Conservation (phyloP, 768 basidiomycete genomes). For the Leccinum sublutescens region DNA sequence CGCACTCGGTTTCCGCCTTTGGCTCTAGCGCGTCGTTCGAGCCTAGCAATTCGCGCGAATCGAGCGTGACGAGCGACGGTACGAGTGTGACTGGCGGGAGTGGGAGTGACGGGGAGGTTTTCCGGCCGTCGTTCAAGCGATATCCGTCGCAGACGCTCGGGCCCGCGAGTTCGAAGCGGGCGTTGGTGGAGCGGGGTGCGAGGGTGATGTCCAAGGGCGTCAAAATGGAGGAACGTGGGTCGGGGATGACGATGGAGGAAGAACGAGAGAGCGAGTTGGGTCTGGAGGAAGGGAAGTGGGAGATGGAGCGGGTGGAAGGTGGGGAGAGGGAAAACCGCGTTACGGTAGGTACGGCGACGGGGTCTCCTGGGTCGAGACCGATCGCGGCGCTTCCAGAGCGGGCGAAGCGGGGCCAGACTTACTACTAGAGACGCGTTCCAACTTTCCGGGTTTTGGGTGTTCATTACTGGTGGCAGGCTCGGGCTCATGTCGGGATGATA, state of each 20-base stretch:
- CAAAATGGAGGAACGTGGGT: not conserved
- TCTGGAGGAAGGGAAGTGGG: not conserved
- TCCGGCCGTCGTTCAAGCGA: constrained; percentile 69
- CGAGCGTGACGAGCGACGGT: constrained; percentile 33
- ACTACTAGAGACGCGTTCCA: not conserved
- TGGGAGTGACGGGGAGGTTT: constrained; percentile 31
- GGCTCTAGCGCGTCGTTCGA: constrained; percentile 16
- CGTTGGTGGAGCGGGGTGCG: constrained; percentile 35
- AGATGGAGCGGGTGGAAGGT: not conserved
- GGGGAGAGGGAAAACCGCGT: not conserved
- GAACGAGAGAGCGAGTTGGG: not conserved
- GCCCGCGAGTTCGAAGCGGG: constrained; percentile 55
- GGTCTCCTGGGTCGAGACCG: constrained; percentile 23
- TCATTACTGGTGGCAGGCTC: not conserved
- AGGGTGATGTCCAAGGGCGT: constrained; percentile 12
- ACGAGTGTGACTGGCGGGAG: constrained; percentile 30
- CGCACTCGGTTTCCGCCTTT: constrained; percentile 5
- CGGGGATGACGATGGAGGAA: not conserved
- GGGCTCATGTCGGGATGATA: not conserved
- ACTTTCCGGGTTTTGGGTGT: not conserved
- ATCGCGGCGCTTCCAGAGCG: constrained; percentile 33
- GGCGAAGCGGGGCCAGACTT: constrained; percentile 21
- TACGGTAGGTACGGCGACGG: constrained; percentile 17
- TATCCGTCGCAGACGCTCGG: constrained; percentile 72
- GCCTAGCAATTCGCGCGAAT: constrained; percentile 28